These are phyloP conservation scores for Solanum pennellii DNA, from an alignment of 257 asterid species.

Conservation along the genomic window DNA sequence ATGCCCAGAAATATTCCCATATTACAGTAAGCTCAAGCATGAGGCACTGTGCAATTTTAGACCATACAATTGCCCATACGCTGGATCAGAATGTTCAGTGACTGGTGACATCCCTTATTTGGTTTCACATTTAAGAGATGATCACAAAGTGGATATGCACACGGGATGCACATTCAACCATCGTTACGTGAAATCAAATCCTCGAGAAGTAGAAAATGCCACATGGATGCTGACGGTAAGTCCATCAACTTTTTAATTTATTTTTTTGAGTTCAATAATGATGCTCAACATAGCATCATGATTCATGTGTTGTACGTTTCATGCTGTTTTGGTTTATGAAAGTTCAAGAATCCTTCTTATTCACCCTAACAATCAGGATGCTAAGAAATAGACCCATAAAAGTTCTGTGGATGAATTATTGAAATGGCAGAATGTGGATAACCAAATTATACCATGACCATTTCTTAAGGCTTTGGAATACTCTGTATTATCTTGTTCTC, in stretches of 20 bases:
- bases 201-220: conserved; percentile 81
- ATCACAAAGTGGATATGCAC: conserved; percentile 90
- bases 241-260: background rate
- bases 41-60: conserved; percentile 61
- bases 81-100: conserved; percentile 69
- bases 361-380: background rate
- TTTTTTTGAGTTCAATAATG: background rate
- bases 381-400: background rate
- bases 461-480: background rate
- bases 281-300: background rate
- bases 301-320: background rate
- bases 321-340: background rate
- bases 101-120: conserved; percentile 65
- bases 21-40: conserved; percentile 71
- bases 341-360: background rate
- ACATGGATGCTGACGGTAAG: conserved; percentile 87
- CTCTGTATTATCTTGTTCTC: background rate
- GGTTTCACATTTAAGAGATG: conserved; percentile 71
- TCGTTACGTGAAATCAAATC: conserved; percentile 74
- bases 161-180: conserved; percentile 75
- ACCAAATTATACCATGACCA: background rate
- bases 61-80: conserved; percentile 67
- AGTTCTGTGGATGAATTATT: background rate
- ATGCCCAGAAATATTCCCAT: conserved; percentile 73
- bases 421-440: background rate